Conservation (phyloP, 495 filamentous ascomycete genomes). For the Xylaria flabelliformis region DNA sequence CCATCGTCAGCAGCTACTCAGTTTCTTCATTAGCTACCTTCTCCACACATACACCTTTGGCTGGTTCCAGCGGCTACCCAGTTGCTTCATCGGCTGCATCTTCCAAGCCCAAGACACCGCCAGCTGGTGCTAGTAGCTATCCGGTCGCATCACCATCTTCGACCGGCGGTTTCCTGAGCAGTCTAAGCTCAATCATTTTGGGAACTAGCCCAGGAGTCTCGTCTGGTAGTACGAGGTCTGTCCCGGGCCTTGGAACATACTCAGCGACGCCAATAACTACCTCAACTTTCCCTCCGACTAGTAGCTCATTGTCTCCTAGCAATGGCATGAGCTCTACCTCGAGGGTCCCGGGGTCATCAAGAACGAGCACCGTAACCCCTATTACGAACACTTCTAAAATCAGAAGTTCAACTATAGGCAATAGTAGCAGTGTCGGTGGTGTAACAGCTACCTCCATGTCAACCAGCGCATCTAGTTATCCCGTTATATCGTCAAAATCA, state of each 20-base stretch:
- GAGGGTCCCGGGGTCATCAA: neutral
- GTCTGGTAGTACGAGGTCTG: neutral
- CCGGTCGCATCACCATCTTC: conserved; percentile 28
- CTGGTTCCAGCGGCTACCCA: neutral
- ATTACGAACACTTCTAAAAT: conserved; percentile 8
- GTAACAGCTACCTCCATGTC: conserved; percentile 50
- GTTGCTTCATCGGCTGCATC: conserved; percentile 1
- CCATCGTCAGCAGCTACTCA: conserved; percentile 3
- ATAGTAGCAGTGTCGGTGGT: conserved; percentile 14
- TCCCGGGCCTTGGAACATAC: neutral
- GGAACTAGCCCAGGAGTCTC: conserved; percentile 30
- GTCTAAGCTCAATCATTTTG: conserved; percentile 36
- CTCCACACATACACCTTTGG: neutral
- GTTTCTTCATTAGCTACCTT: conserved; percentile 15
- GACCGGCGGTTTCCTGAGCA: conserved; percentile 36
- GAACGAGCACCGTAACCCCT: neutral
- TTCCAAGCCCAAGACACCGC: neutral
- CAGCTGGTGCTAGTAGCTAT: neutral
- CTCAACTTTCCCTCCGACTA: neutral
- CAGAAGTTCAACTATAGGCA: conserved; percentile 17
- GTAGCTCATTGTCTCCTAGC: neutral
- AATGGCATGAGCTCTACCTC: neutral
- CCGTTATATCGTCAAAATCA: conserved; percentile 8
- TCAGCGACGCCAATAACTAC: neutral
- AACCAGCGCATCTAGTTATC: conserved; percentile 40